Base-by-base conservation (phyloP, 306 rosid genomes). In the Calophaca sinica region DNA sequence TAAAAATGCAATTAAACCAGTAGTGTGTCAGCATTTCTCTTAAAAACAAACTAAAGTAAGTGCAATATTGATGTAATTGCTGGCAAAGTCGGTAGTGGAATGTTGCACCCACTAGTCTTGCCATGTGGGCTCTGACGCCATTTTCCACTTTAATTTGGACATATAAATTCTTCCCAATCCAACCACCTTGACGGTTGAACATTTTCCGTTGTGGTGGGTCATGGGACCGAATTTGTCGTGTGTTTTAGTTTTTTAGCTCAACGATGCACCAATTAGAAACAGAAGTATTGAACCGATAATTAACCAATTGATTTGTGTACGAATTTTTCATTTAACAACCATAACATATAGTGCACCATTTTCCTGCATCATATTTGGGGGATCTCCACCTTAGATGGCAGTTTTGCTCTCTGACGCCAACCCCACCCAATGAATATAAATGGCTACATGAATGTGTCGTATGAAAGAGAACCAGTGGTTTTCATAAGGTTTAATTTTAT, bases 351-450 rank as follows among this genome's bases (percentile, higher is more conserved):
- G 50, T 62, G 52, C 36, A 64, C 5, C 20, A 41, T 10, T 42
- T 64, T 33, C 70, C 36, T 15, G 15, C 3, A n/a, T 60, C 66
- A 60, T 33, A 60, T 60, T 33, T 33, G 44, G 3, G 41, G 46
- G 26, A 55, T 65, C 5, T 68, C 70, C 83, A 81, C 73, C 61
- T 59, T 64, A 53, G 7, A 6, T 35, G 31, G 14, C 51, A 50
- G 15, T 65, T 79, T 81, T 91, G 92, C 87, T 80, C 51, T 86
- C 75, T 86, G 97, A 86, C 88, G 77, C 83, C 81, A 84, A 46
- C 79, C 83, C 88, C 94, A 87, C 92, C 87, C 72, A 79, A 51
- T 59, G 2, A 74, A 38, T 5, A 20, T 20, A 20, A 20, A 41
- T 29, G 49, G 53, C 13, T 53, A 50, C 48, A 62, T 3, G 3